Conservation (phyloP, 805 yeast species). For the Kodamaea kakaduensis region DNA sequence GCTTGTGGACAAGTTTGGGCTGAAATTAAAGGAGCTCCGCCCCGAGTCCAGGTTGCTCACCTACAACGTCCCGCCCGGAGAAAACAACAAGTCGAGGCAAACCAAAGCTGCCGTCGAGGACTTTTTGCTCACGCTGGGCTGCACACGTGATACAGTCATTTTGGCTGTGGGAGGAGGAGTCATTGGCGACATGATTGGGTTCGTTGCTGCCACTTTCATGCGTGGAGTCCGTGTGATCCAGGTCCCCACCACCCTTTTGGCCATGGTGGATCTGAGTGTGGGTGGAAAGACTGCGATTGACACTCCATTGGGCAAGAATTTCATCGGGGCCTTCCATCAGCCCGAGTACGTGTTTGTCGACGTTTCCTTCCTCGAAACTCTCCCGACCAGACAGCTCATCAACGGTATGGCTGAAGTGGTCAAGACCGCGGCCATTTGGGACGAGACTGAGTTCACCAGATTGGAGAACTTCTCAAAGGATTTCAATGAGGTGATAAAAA, state of each 20-base stretch:
- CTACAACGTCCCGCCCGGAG: conserved; percentile 87
- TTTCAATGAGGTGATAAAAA: conserved; percentile 66
- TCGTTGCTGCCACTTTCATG: conserved; percentile 99
- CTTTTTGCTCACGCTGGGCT: conserved; percentile 72
- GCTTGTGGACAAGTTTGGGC: conserved; percentile 42
- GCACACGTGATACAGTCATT: conserved; percentile 93
- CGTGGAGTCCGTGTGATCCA: conserved; percentile 94
- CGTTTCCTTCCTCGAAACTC: conserved; percentile 76
- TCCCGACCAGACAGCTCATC: conserved; percentile 90
- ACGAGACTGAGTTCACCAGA: conserved; percentile 80
- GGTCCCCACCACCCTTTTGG: conserved; percentile 85
- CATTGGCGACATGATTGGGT: conserved; percentile 98
- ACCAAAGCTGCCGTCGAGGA: conserved; percentile 95
- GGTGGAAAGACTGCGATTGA: conserved; percentile 99
- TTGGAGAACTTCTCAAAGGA: conserved; percentile 70
- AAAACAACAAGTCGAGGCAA: conserved; percentile 78
- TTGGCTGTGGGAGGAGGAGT: conserved; percentile 98
- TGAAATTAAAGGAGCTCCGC: conserved; percentile 30
- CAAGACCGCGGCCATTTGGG: conserved; percentile 98
- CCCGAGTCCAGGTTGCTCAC: conserved; percentile 64
- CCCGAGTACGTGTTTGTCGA: conserved; percentile 87
- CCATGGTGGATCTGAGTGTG: conserved; percentile 97
- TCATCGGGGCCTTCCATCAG: conserved; percentile 97
- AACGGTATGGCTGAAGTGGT: conserved; percentile 98
- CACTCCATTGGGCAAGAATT: conserved; percentile 92